Evolutionary conservation across 2,329 filamentous ascomycete species (phyloP).

Genomic region (Arthrobotrys conoides): DNA sequence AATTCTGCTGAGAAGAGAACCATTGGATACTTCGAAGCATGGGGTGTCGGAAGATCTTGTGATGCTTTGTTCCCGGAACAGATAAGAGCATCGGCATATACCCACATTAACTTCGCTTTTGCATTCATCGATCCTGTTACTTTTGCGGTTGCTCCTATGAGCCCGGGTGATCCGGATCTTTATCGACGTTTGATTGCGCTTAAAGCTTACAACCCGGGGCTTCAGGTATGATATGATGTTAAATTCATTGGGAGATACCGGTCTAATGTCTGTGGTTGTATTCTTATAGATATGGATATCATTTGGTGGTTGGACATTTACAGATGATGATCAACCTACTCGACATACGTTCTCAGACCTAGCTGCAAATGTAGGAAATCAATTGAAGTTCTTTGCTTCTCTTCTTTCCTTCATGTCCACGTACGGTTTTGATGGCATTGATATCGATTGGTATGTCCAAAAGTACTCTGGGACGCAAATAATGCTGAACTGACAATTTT

Average conservation of each 20-base stretch:
- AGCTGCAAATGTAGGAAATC: constrained; percentile 64
- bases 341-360: constrained; percentile 66
- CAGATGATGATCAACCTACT: too few relatives aligned
- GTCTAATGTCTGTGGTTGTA: too few relatives aligned
- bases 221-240: too few relatives aligned
- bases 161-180: constrained; percentile 29
- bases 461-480: too few relatives aligned
- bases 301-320: constrained; percentile 44
- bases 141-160: too few relatives aligned
- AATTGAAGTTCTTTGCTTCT: constrained; percentile 66
- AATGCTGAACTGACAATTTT: too few relatives aligned
- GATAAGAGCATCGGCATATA: constrained; percentile 39
- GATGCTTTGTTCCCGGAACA: too few relatives aligned
- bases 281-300: too few relatives aligned
- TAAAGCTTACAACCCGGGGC: constrained; percentile 38
- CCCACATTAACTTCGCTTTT: constrained; percentile 60
- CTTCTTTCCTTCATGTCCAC: constrained; percentile 67
- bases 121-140: constrained; percentile 44
- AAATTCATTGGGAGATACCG: too few relatives aligned
- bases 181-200: constrained; percentile 43
- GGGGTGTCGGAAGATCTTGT: too few relatives aligned
- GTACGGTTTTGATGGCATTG: constrained; percentile 69
- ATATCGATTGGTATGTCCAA: constrained; percentile 70
- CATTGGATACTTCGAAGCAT: too few relatives aligned
- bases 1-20: too few relatives aligned